These are phyloP conservation scores for Arachnomyces sp. DNA, from an alignment of 2,329 filamentous ascomycete species.

Conservation along the genomic window DNA sequence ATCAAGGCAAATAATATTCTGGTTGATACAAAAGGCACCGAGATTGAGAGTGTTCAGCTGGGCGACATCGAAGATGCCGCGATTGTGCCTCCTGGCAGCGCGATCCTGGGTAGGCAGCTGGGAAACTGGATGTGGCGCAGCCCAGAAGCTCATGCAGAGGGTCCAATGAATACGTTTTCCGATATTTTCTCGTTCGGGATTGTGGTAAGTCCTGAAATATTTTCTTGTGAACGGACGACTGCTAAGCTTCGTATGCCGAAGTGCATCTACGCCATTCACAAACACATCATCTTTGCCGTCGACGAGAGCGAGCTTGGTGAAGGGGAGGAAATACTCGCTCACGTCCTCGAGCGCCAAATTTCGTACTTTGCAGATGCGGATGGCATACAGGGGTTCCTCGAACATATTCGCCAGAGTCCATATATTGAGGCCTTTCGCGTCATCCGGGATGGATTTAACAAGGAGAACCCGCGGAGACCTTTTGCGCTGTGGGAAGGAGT, in stretches of 20 bases:
- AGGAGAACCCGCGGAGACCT: conserved; percentile 32
- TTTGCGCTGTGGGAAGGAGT: conserved; percentile 30
- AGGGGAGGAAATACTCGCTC: conserved; percentile 27
- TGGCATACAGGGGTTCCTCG: conserved; percentile 30
- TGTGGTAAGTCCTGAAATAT: conserved; percentile 8
- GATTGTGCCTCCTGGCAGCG: conserved; percentile 76
- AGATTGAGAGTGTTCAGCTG: conserved; percentile 17
- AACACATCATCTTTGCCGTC: conserved; percentile 33
- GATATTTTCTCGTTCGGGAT: conserved; percentile 21
- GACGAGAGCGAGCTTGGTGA: conserved; percentile 24
- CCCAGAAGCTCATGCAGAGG: conserved; percentile 21
- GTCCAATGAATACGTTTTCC: conserved; percentile 15
- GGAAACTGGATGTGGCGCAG: conserved; percentile 24
- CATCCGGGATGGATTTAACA: conserved; percentile 29
- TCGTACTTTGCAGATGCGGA: conserved; percentile 37
- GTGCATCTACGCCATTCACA: conserved; percentile 39
- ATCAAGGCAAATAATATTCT: conserved; percentile 29
- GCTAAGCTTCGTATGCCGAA: conserved; percentile 10
- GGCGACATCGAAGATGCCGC: conserved; percentile 45
- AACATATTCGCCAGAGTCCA: conserved; percentile 31
- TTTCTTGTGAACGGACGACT: neutral
- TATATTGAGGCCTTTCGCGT: conserved; percentile 28
- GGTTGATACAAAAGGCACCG: conserved; percentile 17
- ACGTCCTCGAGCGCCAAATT: conserved; percentile 36
- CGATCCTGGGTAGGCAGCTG: conserved; percentile 12